Evolutionary conservation across 495 filamentous ascomycete genomes (phyloP), one percentile per base, ranked within the genome.

Genomic region (Clohesyomyces aquaticus): DNA sequence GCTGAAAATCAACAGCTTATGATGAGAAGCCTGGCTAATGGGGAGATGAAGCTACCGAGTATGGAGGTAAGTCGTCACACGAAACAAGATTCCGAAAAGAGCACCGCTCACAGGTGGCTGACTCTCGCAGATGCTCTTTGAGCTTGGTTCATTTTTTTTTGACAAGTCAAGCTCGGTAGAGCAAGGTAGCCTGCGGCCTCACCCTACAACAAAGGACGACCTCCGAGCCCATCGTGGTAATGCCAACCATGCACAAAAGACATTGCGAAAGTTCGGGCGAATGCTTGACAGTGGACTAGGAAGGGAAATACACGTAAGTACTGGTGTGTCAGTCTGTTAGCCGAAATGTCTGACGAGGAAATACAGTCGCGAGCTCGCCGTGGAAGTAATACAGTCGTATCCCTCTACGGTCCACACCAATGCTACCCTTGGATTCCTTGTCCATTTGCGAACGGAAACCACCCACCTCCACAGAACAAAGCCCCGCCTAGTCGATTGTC

Each of bases 141-240:
- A 54, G 26, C 9, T 18, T 1, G 32, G 19, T 21, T 54, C 50
- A 4, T 21, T 29, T 14, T 11, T 23, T 8, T 27, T 54, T 8
- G 50, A 54, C 23, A 4, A 19, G 22, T 54, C 50, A 29, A 26
- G 25, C 50, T 27, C 22, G 12, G 50, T 54, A 6, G n/a, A 54
- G 1, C 23, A 23, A 12, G 50, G 50, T 14, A 54, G 50, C 50
- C 26, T 54, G 4, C 26, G 29, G 26, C 50, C 32, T 4, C 50
- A 54, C 29, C 50, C 50, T 8, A 54, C 50, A 29, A 54, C 26
- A 29, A 54, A 29, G 2, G 50, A 54, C 26, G 50, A 54, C 18
- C 29, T 54, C 50, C 26, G 1, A 9, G 50, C 50, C 26, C 22
- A 54, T 14, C 50, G 26, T 18, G 50, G 50, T 4, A 32, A 27